Evolutionary conservation across 139 green algal genomes (phyloP).

Genomic region (Prasinococcaceae sp.): DNA sequence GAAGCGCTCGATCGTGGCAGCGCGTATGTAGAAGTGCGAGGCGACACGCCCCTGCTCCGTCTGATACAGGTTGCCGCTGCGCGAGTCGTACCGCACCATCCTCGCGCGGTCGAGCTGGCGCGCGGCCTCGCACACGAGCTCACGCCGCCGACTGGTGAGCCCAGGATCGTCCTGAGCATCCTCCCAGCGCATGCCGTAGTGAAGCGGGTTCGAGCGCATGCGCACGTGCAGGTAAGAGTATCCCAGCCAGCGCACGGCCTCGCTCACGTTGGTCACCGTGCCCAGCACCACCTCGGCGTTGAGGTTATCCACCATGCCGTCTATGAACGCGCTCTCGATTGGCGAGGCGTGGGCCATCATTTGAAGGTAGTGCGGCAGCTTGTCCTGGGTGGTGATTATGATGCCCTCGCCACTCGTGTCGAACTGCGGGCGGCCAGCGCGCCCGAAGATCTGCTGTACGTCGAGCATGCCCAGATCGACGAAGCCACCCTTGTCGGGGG

Average conservation of each 20-base stretch:
- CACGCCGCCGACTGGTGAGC: background rate
- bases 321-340: conserved; percentile 51
- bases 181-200: conserved; percentile 83
- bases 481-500: conserved; percentile 79
- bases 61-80: conserved; percentile 71
- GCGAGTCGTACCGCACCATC: conserved; percentile 86
- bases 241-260: conserved; percentile 68
- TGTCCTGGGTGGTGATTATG: conserved; percentile 92
- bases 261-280: conserved; percentile 79
- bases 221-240: conserved; percentile 93
- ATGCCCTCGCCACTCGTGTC: conserved; percentile 63
- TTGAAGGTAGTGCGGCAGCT: conserved; percentile 87
- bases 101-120: conserved; percentile 42
- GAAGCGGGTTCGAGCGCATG: conserved; percentile 79
- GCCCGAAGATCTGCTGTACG: conserved; percentile 97
- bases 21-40: conserved; percentile 81
- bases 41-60: conserved; percentile 86
- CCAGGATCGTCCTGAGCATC: conserved; percentile 33
- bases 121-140: conserved; percentile 54
- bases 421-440: conserved; percentile 83
- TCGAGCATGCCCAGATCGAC: conserved; percentile 89
- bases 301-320: conserved; percentile 70
- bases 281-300: conserved; percentile 95
- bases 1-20: conserved; percentile 61
- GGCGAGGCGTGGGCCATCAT: conserved; percentile 70